Conservation (phyloP, 2,329 filamentous ascomycete genomes). For the Fusarium austroafricanum region DNA sequence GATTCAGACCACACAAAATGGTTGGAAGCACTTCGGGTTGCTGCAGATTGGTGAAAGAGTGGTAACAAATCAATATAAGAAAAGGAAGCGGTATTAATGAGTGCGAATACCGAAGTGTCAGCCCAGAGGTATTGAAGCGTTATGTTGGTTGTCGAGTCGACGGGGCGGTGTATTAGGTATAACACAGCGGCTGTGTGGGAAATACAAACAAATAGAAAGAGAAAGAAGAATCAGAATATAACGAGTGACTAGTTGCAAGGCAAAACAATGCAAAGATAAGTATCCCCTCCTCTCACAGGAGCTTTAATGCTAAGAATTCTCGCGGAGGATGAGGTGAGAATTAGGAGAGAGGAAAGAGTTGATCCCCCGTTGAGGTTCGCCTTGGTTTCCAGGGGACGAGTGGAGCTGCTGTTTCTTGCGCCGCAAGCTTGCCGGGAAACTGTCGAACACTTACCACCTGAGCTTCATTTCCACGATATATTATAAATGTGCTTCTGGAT, state of each 20-base stretch:
- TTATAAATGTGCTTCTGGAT: neutral
- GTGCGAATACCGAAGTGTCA: slow-evolving; percentile 33
- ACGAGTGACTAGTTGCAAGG: slow-evolving; percentile 42
- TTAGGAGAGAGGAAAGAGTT: slow-evolving; percentile 37
- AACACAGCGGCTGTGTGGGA: slow-evolving; percentile 16
- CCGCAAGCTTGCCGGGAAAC: slow-evolving; percentile 9
- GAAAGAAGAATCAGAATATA: slow-evolving; percentile 21
- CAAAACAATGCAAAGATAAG: slow-evolving; percentile 36
- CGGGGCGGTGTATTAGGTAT: slow-evolving; percentile 36
- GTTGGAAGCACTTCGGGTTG: slow-evolving; percentile 19
- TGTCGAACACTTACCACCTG: neutral
- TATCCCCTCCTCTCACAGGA: slow-evolving; percentile 40
- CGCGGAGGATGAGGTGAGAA: slow-evolving; percentile 42
- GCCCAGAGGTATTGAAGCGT: slow-evolving; percentile 29
- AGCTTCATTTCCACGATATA: slow-evolving; percentile 2
- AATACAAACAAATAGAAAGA: slow-evolving; percentile 31
- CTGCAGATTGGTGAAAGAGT: slow-evolving; percentile 11
- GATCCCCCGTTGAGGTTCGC: slow-evolving; percentile 7
- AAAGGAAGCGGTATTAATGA: slow-evolving; percentile 38
- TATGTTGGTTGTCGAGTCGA: slow-evolving; percentile 29
- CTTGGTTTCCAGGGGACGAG: slow-evolving; percentile 32
- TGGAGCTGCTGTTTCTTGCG: slow-evolving; percentile 17
- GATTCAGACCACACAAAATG: slow-evolving; percentile 22
- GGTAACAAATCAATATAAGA: slow-evolving; percentile 23
- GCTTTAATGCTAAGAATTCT: slow-evolving; percentile 39